Evolutionary conservation across 768 basidiomycete species (phyloP).

Genomic region (Tulasnella sp.): DNA sequence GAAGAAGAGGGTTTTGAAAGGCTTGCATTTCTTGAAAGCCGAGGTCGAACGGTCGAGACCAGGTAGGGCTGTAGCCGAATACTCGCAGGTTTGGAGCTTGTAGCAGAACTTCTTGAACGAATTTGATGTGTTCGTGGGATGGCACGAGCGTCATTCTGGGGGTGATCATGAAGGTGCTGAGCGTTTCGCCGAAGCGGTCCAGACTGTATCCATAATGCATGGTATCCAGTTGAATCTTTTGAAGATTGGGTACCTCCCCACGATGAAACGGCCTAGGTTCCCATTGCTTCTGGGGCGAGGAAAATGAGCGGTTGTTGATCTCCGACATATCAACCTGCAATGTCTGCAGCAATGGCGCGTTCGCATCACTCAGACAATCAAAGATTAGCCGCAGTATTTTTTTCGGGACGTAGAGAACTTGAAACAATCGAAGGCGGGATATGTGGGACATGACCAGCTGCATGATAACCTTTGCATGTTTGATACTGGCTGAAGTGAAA

Average conservation of each 20-base stretch:
- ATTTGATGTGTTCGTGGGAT: neutral
- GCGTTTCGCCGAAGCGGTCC: neutral
- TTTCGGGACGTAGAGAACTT: neutral
- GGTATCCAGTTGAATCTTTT: neutral
- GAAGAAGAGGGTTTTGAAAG: neutral
- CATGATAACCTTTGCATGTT: neutral
- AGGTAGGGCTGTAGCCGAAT: neutral
- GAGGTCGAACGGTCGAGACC: constrained; percentile 47
- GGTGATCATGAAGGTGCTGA: neutral
- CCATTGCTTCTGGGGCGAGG: neutral
- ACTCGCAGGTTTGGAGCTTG: neutral
- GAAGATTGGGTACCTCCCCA: neutral
- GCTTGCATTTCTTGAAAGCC: neutral
- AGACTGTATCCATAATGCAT: neutral
- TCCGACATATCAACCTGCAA: neutral
- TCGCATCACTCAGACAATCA: neutral
- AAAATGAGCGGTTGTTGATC: neutral
- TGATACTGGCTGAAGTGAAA: neutral
- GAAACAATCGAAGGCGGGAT: constrained; percentile 38
- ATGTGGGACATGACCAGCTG: neutral
- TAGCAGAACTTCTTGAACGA: neutral
- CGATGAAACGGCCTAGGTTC: neutral
- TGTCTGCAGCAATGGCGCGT: neutral
- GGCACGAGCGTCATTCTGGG: neutral
- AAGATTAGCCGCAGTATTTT: constrained; percentile 50